Evolutionary conservation across 495 filamentous ascomycete genomes (phyloP), one percentile per base, ranked within the genome.

Genomic region (Penicillium mononematosum): DNA sequence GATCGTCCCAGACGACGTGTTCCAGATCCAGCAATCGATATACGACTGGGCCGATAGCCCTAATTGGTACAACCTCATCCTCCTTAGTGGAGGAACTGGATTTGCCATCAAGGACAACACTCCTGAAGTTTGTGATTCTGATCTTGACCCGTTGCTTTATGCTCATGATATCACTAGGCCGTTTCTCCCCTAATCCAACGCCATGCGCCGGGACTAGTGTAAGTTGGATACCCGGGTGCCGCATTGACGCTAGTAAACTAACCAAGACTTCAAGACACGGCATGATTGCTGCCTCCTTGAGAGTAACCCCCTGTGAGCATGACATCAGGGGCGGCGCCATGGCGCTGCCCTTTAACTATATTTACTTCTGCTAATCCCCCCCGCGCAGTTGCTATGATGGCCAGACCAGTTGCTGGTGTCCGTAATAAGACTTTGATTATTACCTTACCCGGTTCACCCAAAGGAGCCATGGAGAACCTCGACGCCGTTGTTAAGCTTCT

Each of bases 391-490:
- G 95, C 93, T n/a, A 85, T 96, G 76, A 98, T 98, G 94, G 88
- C 94, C 53, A 83, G 94, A 53, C 92, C 94, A 14, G 89, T 96
- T 50, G 95, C 95, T 47, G 94, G 94, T 10, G 87, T 95, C 11
- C 81, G 94, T 31, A 85, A 92, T 58, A 86, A 85, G 58, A 86
- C 91, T 6, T 72, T 99, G 49, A 91, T 99, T 44, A 75, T 97
- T 46, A 98, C 94, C 0, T 78, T 99, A 39, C 94, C 94, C 0
- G 94, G 94, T 24, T 97, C 94, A 3, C 95, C 95, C 2, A 97
- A 96, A 76, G 94, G 92, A n/a, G 94, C 94, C 3, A 87, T 83
- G 64, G 94, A 99, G 74, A 99, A 98, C 66, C 83, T 99, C n/a
- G 83, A 89, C 65, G 85, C 91, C 3, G 75, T 98, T n/a, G 72